Conservation (phyloP, 805 yeast species). For the Candida montana region DNA sequence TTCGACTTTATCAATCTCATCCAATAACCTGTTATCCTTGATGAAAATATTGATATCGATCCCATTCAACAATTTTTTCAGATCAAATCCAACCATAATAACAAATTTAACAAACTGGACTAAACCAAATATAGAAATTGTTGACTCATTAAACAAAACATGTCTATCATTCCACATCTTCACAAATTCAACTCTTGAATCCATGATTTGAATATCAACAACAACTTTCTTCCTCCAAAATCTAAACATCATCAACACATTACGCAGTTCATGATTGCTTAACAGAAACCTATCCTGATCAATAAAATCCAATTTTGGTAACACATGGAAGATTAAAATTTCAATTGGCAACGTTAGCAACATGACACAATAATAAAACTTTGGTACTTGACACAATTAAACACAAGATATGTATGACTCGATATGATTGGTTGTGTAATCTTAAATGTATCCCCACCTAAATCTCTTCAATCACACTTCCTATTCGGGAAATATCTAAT, state of each 20-base stretch:
- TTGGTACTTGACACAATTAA: no score
- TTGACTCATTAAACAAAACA: neutral
- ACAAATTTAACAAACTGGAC: slow-evolving; percentile 2
- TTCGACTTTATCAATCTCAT: no score
- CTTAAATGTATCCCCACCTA: no score
- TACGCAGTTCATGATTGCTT: neutral
- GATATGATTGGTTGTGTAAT: no score
- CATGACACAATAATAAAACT: no score
- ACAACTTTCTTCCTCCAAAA: neutral
- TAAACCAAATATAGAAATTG: neutral
- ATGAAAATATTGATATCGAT: no score
- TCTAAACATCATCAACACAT: neutral
- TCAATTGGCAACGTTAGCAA: no score
- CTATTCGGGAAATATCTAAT: no score
- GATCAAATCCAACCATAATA: slow-evolving; percentile 1
- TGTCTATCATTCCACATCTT: no score
- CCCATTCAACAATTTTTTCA: neutral
- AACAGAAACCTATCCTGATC: neutral
- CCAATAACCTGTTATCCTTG: neutral
- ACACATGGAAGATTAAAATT: neutral
- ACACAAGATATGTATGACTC: no score
- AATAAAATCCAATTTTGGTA: neutral
- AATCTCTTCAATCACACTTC: no score
- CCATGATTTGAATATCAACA: neutral
- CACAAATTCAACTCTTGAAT: neutral